Evolutionary conservation across 2,329 filamentous ascomycete genomes (phyloP), one percentile per base, ranked within the genome.

Genomic region (Nemania bipapillata): DNA sequence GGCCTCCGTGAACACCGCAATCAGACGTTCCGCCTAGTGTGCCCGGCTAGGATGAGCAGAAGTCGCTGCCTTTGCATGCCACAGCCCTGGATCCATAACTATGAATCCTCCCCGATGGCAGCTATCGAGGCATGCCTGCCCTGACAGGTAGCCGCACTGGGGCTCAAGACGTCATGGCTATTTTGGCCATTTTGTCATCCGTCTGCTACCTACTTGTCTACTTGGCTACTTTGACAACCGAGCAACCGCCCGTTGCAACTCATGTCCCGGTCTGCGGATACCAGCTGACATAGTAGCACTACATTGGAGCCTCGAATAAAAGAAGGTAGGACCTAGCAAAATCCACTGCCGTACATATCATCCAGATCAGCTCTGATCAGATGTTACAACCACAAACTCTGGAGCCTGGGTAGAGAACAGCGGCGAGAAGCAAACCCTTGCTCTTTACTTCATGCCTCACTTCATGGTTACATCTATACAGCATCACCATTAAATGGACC

Each of bases 281-380:
- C 63, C 65, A 68, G 70, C 70, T 72, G 70, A 72, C 66, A 61
- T 71, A 28, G 69, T 71, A 70, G 53, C 64, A 71, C 63, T 58
- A 54, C 66, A 59, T 64, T 37, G 61, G 55, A 66, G 59, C 53
- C 57, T 65, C 64, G 45, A 70, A 45, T 32, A 63, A 61, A 63
- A 65, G 57, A 70, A 50, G 60, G 58, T 71, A 67, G 60, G 63
- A 65, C 68, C 63, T 67, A 49, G 58, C 30, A 20, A 65, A 50
- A 65, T 66, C 69, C 69, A 72, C 69, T 59, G 61, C 66, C 49
- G 55, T 49, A 66, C 63, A 64, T 68, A 49, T 63, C 47, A 6
- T 61, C 53, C 49, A 32, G 58, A 65, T 66, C 59, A 68, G 65
- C 63, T 66, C 66, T 61, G 50, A 35, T 45, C 49, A 67, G 45